Percentiles rank a stretch among this genome's conserved stretches.
phyloP scores from a whole-genome alignment of 2,329 filamentous ascomycete species.

The Cladosporium austrohemisphaericum region DNA sequence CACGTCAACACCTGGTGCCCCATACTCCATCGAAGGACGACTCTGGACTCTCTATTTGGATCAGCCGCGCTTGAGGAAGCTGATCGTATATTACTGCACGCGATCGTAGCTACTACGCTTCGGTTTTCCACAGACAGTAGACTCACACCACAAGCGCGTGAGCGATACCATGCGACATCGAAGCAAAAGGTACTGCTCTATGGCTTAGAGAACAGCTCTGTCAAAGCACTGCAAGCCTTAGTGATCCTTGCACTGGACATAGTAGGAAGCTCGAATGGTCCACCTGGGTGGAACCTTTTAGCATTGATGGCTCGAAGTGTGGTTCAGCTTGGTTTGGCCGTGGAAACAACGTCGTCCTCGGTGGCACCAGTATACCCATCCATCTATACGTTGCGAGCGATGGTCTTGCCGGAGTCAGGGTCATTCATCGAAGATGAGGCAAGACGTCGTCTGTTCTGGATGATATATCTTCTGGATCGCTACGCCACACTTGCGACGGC shows the following conservation, averaged over 20 bases:
- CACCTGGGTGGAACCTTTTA: slow-evolving; percentile 87
- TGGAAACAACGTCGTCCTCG: slow-evolving; percentile 75
- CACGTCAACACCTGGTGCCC: slow-evolving; percentile 71
- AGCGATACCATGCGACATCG: slow-evolving; percentile 72
- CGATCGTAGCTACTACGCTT: slow-evolving; percentile 83
- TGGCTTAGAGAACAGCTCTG: slow-evolving; percentile 83
- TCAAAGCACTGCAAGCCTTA: slow-evolving; percentile 80
- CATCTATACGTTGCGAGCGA: slow-evolving; percentile 83
- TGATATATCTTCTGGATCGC: slow-evolving; percentile 84
- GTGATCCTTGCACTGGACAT: slow-evolving; percentile 84
- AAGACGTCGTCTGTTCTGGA: slow-evolving; percentile 82
- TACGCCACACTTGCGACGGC: slow-evolving; percentile 89
- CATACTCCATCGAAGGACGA: slow-evolving; percentile 80
- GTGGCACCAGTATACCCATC: slow-evolving; percentile 76
- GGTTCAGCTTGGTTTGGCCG: slow-evolving; percentile 79
- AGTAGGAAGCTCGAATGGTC: slow-evolving; percentile 81
- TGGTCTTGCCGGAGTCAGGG: slow-evolving; percentile 75
- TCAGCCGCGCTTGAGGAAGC: slow-evolving; percentile 71
- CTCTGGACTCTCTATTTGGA: slow-evolving; percentile 74
- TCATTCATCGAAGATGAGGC: slow-evolving; percentile 90
- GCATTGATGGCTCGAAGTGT: slow-evolving; percentile 84
- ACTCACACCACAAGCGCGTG: slow-evolving; percentile 67
- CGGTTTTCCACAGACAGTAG: slow-evolving; percentile 76
- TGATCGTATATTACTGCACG: slow-evolving; percentile 77
- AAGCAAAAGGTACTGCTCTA: slow-evolving; percentile 86